These are phyloP conservation scores for Cystofilobasidium ferigula DNA, from an alignment of 768 basidiomycete genomes.

Conservation along the genomic window DNA sequence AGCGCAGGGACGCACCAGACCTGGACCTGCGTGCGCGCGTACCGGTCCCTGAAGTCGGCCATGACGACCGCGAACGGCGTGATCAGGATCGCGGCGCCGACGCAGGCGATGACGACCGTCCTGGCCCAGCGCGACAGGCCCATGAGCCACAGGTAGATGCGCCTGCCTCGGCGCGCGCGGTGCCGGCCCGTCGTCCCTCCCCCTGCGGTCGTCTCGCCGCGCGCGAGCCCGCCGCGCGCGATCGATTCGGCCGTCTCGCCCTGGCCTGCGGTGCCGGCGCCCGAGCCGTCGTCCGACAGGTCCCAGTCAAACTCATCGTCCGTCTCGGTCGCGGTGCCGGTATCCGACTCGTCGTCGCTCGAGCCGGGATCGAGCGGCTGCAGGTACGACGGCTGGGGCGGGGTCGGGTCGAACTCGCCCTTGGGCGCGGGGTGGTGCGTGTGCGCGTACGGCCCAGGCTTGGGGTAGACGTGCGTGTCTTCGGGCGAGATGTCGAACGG, in stretches of 20 bases:
- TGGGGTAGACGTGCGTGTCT: not conserved
- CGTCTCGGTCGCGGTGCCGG: slow-evolving; percentile 45
- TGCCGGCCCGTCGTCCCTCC: slow-evolving; percentile 40
- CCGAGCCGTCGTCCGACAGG: slow-evolving; percentile 45
- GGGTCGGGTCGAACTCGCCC: not conserved
- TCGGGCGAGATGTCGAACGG: not conserved
- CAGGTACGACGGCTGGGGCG: not conserved
- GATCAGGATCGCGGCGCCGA: slow-evolving; percentile 56
- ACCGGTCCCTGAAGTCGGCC: slow-evolving; percentile 48
- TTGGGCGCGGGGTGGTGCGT: not conserved
- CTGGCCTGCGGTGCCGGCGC: slow-evolving; percentile 26
- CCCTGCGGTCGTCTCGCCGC: slow-evolving; percentile 47
- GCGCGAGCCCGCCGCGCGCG: slow-evolving; percentile 26
- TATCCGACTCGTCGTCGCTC: not conserved
- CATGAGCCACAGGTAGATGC: slow-evolving; percentile 21
- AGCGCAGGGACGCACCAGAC: slow-evolving; percentile 35
- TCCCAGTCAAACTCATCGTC: slow-evolving; percentile 70
- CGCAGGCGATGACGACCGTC: slow-evolving; percentile 49
- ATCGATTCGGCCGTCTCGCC: slow-evolving; percentile 13
- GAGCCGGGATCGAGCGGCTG: not conserved
- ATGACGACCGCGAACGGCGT: slow-evolving; percentile 60
- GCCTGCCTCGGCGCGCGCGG: slow-evolving; percentile 20
- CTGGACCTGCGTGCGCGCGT: slow-evolving; percentile 49
- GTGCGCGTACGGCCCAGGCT: not conserved
- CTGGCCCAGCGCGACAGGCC: slow-evolving; percentile 12